Evolutionary conservation across 192 early-diverging fungal species (phyloP), one percentile per base, ranked within the genome.

Genomic region (Allomyces macrogynus): DNA sequence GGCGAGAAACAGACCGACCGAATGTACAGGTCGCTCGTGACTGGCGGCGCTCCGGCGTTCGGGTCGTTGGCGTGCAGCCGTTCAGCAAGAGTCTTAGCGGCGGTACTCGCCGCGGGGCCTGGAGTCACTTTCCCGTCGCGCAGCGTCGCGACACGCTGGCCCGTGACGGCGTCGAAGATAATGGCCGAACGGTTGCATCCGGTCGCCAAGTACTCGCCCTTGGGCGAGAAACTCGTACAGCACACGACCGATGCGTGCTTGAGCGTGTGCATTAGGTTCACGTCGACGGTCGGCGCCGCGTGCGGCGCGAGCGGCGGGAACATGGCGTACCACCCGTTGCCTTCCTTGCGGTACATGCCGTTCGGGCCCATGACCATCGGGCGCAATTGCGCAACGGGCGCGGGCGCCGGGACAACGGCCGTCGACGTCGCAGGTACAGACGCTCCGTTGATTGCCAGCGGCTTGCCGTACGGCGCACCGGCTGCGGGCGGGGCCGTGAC

Each of bases 1-100:
- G 95, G 93, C 68, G 87, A 90, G 71, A 99, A 99, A 76, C 88
- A 89, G 49, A 99, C 93, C 8, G 88, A 90, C 23, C 95, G 86
- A 72, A 99, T 92, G 67, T 99, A 99, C 61, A 96, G 76, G 75
- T 98, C 95, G 16, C 16, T 4, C 16, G 49, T n/a, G 16, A 3
- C 49, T 20, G 49, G 12, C 16, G 49, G 49, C 12, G 49, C 49
- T 20, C 12, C 49, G 16, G 49, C 49, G 20, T 14, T 14, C 16
- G 49, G 16, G 12, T 57, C 49, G 5, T 57, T 57, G 49, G 49
- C 16, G 12, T 57, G 49, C 1, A 57, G 20, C 16, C 49, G 49
- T 3, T 20, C 49, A 57, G 32, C 32, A 8, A 40, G 7, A 8
- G 32, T 7, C 32, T 40, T 40, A 7, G 32, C 32, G 5, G 32